Percentiles rank a stretch among this genome's conserved stretches.
These are phyloP conservation scores for Curvularia spicifera DNA, from an alignment of 2,329 filamentous ascomycete genomes.

Conservation along the genomic window DNA sequence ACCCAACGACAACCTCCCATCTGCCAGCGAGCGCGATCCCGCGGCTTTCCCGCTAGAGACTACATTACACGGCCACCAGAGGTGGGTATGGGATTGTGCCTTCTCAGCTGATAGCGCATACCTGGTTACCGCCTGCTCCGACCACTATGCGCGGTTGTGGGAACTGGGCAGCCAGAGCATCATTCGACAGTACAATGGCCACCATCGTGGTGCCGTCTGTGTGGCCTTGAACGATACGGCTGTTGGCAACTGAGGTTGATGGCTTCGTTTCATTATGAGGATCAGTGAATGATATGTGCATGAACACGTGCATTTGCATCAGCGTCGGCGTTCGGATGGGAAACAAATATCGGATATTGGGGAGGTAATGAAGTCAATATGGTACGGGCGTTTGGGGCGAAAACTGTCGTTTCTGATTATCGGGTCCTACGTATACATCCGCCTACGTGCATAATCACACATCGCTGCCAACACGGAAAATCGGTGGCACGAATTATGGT, in stretches of 20 bases:
- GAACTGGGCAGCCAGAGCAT: slow-evolving; percentile 85
- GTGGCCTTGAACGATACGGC: slow-evolving; percentile 82
- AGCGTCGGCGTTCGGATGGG: slow-evolving; percentile 17
- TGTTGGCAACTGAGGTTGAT: slow-evolving; percentile 38
- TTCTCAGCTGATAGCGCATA: slow-evolving; percentile 94
- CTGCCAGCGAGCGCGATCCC: slow-evolving; percentile 48
- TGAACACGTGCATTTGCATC: slow-evolving; percentile 11
- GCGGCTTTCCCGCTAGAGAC: slow-evolving; percentile 81
- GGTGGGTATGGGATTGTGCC: slow-evolving; percentile 97
- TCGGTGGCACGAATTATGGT: neutral
- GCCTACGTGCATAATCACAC: neutral
- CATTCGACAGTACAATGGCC: slow-evolving; percentile 93
- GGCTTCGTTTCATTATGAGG: slow-evolving; percentile 9
- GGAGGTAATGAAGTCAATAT: neutral
- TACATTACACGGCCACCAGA: slow-evolving; percentile 86
- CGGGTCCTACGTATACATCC: neutral
- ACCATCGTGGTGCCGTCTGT: slow-evolving; percentile 89
- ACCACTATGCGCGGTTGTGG: slow-evolving; percentile 93
- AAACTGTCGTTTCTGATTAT: neutral
- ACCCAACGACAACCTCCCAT: slow-evolving; percentile 40
- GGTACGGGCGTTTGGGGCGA: slow-evolving; percentile 8
- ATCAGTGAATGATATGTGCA: neutral
- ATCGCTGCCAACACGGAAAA: neutral
- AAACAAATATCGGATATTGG: neutral
- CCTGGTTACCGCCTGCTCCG: slow-evolving; percentile 88